Percentiles rank a stretch among this genome's conserved stretches.
phyloP scores from a whole-genome alignment of 108 stramenopile species.

The Hondaea fermentalgiana region DNA sequence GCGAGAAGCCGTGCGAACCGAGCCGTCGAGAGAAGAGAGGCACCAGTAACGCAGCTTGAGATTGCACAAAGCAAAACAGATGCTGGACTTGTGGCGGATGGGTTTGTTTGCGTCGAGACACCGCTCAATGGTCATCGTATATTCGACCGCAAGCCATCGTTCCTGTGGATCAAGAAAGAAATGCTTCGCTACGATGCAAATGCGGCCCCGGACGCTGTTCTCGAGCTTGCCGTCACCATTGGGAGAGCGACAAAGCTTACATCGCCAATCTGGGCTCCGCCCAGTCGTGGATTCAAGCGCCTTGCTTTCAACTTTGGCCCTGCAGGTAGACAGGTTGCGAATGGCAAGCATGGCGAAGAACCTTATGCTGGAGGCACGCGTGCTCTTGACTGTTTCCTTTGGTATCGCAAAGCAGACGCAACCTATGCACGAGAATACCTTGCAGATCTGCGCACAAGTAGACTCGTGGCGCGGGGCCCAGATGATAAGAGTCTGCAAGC shows the following conservation, averaged over 20 bases:
- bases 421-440: slow-evolving; percentile 1
- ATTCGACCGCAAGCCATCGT: not conserved
- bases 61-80: not conserved
- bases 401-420: not conserved
- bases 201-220: not conserved
- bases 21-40: not conserved
- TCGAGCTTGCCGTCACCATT: not conserved
- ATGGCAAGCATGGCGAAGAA: not conserved
- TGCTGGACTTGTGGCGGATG: not conserved
- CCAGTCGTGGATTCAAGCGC: not conserved
- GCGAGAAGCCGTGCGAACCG: not conserved
- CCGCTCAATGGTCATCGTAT: not conserved
- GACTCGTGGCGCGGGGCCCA: not conserved
- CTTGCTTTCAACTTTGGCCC: not conserved
- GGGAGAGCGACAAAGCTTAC: not conserved
- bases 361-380: not conserved
- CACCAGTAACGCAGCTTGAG: not conserved
- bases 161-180: not conserved
- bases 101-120: not conserved
- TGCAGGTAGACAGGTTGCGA: not conserved
- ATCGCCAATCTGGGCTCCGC: not conserved
- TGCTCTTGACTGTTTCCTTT: not conserved
- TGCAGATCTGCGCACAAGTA: not conserved
- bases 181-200: not conserved
- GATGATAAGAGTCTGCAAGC: not conserved